phyloP scores from a whole-genome alignment of 106 monocot genomes.

The Dendrobium catenatum region DNA sequence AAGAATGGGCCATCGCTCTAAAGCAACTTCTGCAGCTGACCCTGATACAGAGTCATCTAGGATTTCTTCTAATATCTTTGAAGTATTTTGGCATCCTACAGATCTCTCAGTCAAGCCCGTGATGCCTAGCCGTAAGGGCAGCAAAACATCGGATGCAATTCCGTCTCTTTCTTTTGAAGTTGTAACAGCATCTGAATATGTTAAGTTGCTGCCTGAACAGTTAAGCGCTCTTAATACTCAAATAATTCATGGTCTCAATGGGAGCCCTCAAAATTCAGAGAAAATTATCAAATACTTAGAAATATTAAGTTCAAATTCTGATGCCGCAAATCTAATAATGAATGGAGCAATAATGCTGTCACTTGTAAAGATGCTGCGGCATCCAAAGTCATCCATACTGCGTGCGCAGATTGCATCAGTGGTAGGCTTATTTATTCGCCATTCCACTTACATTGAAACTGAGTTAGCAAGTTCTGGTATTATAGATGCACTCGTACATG shows the following conservation, averaged over 20 bases:
- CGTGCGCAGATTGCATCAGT: conserved; percentile 69
- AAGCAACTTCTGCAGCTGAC: conserved; percentile 18
- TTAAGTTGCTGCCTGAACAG: conserved; percentile 52
- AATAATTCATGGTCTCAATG: conserved; percentile 60
- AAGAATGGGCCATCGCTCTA: conserved; percentile 32
- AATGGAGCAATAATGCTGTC: conserved; percentile 86
- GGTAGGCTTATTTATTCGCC: conserved; percentile 72
- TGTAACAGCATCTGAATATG: conserved; percentile 62
- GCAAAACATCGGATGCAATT: conserved; percentile 46
- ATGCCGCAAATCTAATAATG: conserved; percentile 75
- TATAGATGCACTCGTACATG: conserved; percentile 60
- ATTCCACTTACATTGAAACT: conserved; percentile 75
- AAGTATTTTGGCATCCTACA: conserved; percentile 76
- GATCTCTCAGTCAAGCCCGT: conserved; percentile 90
- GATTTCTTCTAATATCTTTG: conserved; percentile 22
- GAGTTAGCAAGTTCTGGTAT: conserved; percentile 82
- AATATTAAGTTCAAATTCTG: conserved; percentile 71
- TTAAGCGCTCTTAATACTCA: conserved; percentile 50
- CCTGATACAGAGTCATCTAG: conserved; percentile 31
- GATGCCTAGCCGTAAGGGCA: conserved; percentile 74
- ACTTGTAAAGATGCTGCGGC: conserved; percentile 82
- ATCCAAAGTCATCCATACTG: conserved; percentile 57
- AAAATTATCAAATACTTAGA: conserved; percentile 80
- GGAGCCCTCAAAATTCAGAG: conserved; percentile 49
- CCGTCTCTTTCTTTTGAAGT: conserved; percentile 56